Conservation (phyloP, 495 filamentous ascomycete species). For the Rusavskia elegans region DNA sequence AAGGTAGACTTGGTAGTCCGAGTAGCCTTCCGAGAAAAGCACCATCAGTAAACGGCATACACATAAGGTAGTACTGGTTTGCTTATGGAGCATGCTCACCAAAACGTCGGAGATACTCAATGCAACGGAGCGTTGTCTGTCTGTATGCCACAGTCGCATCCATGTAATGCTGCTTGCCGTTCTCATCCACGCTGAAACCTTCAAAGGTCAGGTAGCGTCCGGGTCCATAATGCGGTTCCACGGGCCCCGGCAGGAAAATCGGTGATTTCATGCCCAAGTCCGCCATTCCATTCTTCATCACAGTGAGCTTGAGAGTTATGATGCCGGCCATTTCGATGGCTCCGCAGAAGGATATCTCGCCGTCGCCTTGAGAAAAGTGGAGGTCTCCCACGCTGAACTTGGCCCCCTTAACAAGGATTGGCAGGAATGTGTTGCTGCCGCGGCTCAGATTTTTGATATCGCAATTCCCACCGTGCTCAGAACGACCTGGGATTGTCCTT, state of each 20-base stretch:
- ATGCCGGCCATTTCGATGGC: conserved; percentile 94
- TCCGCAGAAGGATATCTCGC: conserved; percentile 91
- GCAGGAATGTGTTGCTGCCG: conserved; percentile 79
- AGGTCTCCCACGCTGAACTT: conserved; percentile 90
- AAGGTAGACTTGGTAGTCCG: conserved; percentile 78
- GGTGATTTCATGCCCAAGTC: conserved; percentile 71
- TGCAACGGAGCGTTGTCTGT: conserved; percentile 64
- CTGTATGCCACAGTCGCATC: conserved; percentile 88
- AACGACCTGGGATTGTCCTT: conserved; percentile 59
- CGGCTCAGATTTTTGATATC: conserved; percentile 86
- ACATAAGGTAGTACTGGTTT: conserved; percentile 21
- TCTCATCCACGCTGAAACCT: conserved; percentile 83
- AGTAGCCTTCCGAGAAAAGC: conserved; percentile 22
- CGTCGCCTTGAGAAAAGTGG: conserved; percentile 83
- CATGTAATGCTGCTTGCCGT: conserved; percentile 85
- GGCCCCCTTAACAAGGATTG: conserved; percentile 70
- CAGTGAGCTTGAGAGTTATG: conserved; percentile 80
- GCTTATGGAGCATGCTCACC: conserved; percentile 21
- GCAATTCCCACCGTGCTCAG: conserved; percentile 44
- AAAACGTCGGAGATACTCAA: conserved; percentile 77
- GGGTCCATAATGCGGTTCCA: conserved; percentile 82
- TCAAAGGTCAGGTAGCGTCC: conserved; percentile 83
- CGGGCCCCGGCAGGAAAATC: conserved; percentile 78
- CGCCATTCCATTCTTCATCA: conserved; percentile 71
- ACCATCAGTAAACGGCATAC: neutral